A percentile compares a stretch with the other conserved stretches of the same genome.
Conservation (phyloP, 495 filamentous ascomycete genomes). For the Penicillium flavigenum region DNA sequence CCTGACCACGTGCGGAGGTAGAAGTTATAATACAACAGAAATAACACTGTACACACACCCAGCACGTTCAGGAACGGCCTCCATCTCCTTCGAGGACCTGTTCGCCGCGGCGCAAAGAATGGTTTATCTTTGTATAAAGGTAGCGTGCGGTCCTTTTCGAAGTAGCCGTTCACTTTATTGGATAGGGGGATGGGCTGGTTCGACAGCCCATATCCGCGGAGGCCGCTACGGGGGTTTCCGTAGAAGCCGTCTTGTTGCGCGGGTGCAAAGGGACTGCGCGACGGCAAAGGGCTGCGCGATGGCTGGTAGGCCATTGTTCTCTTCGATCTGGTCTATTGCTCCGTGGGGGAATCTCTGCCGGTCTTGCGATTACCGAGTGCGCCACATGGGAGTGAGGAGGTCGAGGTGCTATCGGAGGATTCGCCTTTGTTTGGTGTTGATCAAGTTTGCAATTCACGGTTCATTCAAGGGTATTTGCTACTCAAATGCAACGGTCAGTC, state of each 20-base stretch:
- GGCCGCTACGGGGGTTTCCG: constrained; percentile 39
- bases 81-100: constrained; percentile 36
- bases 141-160: constrained; percentile 59
- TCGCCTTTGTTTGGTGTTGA: not conserved
- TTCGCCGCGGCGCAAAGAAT: constrained; percentile 55
- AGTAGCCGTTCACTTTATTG: constrained; percentile 52
- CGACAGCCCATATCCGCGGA: constrained; percentile 43
- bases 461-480: not conserved
- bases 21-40: constrained; percentile 47
- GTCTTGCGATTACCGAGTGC: constrained; percentile 8
- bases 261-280: constrained; percentile 41
- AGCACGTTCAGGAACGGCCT: constrained; percentile 26
- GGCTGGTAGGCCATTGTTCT: constrained; percentile 21
- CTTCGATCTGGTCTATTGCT: not conserved
- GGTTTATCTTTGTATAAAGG: constrained; percentile 99
- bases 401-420: not conserved
- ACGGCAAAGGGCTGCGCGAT: constrained; percentile 41
- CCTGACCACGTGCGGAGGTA: constrained; percentile 15
- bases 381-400: constrained; percentile 2
- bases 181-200: constrained; percentile 22
- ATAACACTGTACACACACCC: constrained; percentile 41
- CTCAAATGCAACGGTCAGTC: not conserved
- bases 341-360: not conserved
- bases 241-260: constrained; percentile 69
- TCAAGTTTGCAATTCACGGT: not conserved